These are phyloP conservation scores for Bacidia rubella DNA, from an alignment of 495 filamentous ascomycete genomes.

Conservation along the genomic window DNA sequence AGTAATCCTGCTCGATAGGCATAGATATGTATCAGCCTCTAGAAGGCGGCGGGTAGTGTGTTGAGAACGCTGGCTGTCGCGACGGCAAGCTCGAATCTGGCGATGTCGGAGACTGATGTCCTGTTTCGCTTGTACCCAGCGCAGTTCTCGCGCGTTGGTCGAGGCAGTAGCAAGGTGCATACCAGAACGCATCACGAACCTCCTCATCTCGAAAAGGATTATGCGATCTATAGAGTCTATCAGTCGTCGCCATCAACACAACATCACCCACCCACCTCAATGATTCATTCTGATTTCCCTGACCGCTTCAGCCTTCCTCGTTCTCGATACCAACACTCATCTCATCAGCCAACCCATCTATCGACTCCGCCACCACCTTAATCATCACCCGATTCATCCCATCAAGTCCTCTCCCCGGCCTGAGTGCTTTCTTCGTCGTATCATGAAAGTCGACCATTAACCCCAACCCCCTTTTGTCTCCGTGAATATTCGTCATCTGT, in stretches of 20 bases:
- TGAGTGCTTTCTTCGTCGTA: neutral
- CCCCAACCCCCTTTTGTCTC: neutral
- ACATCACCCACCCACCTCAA: neutral
- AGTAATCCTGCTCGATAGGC: neutral
- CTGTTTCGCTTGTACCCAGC: neutral
- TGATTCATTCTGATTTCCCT: neutral
- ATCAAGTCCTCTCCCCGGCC: neutral
- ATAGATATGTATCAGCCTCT: neutral
- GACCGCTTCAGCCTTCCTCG: too few relatives aligned
- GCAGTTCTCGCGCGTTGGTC: neutral
- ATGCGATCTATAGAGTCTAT: neutral
- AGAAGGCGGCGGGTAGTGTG: neutral
- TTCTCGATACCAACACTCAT: too few relatives aligned
- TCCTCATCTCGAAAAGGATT: neutral
- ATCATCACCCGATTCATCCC: neutral
- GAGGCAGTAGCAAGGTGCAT: neutral
- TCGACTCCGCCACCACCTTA: neutral
- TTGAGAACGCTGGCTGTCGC: neutral
- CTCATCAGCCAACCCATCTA: neutral
- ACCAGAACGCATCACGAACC: neutral
- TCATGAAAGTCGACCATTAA: neutral
- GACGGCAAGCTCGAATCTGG: neutral
- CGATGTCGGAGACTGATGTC: neutral
- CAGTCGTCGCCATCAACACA: neutral
- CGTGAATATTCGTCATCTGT: neutral